A percentile compares a stretch with the other conserved stretches of the same genome.
phyloP scores from a whole-genome alignment of 2,329 filamentous ascomycete genomes.

The Hirsutella minnesotensis region DNA sequence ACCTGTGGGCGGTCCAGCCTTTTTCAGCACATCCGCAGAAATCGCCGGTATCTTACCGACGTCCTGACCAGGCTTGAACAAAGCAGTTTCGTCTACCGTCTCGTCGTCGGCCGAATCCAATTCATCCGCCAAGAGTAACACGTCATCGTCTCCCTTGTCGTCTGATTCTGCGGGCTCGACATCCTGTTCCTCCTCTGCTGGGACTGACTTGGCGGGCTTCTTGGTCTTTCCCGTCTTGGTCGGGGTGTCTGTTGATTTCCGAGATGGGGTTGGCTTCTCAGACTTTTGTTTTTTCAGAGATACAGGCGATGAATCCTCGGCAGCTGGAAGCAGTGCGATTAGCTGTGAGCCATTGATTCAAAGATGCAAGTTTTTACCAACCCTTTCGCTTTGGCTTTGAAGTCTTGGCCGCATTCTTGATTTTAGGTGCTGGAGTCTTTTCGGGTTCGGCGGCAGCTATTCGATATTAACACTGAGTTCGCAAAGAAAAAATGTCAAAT shows the following conservation, averaged over 20 bases:
- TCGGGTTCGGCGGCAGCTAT: slow-evolving; percentile 15
- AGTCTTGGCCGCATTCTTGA: slow-evolving; percentile 3
- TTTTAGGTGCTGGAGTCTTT: slow-evolving; percentile 16
- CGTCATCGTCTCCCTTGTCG: slow-evolving; percentile 28
- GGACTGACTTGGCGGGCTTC: slow-evolving; percentile 21
- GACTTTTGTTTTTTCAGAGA: slow-evolving; percentile 34
- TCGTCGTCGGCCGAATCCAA: slow-evolving; percentile 34
- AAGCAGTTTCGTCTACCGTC: slow-evolving; percentile 18
- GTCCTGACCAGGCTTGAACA: slow-evolving; percentile 35
- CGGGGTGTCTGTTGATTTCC: slow-evolving; percentile 10
- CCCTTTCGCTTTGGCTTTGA: slow-evolving; percentile 16
- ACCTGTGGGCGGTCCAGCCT: slow-evolving; percentile 29
- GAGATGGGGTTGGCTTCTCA: slow-evolving; percentile 19
- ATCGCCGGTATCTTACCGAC: slow-evolving; percentile 39
- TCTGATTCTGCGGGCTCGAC: slow-evolving; percentile 21
- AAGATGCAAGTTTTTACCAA: slow-evolving; percentile 8
- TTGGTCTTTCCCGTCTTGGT: slow-evolving; percentile 10
- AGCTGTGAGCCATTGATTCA: neutral
- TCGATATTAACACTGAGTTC: slow-evolving; percentile 11
- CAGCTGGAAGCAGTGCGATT: slow-evolving; percentile 15
- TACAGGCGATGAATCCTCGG: slow-evolving; percentile 31
- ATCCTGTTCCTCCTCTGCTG: slow-evolving; percentile 11
- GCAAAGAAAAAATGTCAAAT: neutral
- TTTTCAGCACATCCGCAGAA: slow-evolving; percentile 31
- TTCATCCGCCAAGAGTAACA: slow-evolving; percentile 29